Conservation (phyloP, 2,329 filamentous ascomycete species). For the Catunica adiposa region DNA sequence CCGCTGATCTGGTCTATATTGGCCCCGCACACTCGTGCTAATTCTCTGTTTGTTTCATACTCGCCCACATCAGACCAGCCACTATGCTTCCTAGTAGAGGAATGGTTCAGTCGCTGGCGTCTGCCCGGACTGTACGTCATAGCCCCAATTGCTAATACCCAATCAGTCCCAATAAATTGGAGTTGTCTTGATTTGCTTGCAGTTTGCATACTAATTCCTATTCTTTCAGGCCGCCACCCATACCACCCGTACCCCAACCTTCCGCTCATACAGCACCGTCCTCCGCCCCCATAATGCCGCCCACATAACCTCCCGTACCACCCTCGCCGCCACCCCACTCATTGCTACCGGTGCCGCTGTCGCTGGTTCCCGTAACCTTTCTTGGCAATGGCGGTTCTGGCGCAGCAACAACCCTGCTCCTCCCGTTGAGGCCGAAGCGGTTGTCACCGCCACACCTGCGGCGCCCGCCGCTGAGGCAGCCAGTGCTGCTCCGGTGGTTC, state of each 20-base stretch:
- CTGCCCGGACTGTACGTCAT: conserved; percentile 21
- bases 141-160: neutral
- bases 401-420: conserved; percentile 7
- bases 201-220: neutral
- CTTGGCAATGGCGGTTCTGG: conserved; percentile 14
- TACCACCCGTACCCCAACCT: conserved; percentile 1
- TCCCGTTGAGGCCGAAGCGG: conserved; percentile 15
- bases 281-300: conserved; percentile 9
- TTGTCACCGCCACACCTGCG: conserved; percentile 15
- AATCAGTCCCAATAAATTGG: neutral
- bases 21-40: neutral
- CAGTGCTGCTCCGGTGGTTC: conserved; percentile 8
- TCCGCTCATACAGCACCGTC: conserved; percentile 9
- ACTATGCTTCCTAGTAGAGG: conserved; percentile 32
- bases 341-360: conserved; percentile 11
- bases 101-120: conserved; percentile 25
- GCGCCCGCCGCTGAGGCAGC: conserved; percentile 12
- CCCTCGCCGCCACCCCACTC: conserved; percentile 1
- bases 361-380: conserved; percentile 13
- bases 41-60: neutral
- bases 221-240: conserved; percentile 4
- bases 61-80: conserved; percentile 14
- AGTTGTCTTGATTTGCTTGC: neutral
- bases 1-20: neutral
- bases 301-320: conserved; percentile 1